Conservation (phyloP, 176 grass and related monocot genomes). For the Triticum urartu region DNA sequence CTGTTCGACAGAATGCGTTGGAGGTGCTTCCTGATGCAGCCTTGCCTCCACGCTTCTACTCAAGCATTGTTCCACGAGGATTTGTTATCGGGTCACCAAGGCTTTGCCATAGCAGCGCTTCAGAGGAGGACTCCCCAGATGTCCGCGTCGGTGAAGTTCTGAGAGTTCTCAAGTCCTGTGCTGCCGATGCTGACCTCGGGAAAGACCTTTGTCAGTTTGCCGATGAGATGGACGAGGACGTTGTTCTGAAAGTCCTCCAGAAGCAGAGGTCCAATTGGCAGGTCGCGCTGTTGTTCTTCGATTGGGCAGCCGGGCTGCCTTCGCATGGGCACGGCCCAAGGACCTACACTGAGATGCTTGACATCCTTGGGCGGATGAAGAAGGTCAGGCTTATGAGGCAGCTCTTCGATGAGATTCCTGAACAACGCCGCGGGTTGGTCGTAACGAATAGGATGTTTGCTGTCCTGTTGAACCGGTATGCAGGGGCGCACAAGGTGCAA, state of each 20-base stretch:
- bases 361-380: slow-evolving; percentile 83
- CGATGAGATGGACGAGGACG: slow-evolving; percentile 37
- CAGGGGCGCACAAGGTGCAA: slow-evolving; percentile 64
- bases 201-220: slow-evolving; percentile 32
- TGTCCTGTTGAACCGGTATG: slow-evolving; percentile 57
- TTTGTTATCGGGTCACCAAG: not conserved
- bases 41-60: not conserved
- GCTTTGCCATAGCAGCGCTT: not conserved
- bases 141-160: slow-evolving; percentile 3
- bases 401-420: slow-evolving; percentile 54
- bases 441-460: slow-evolving; percentile 67
- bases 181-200: not conserved
- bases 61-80: not conserved
- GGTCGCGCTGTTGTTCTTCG: slow-evolving; percentile 48
- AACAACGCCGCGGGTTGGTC: not conserved
- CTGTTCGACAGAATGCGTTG: slow-evolving; percentile 26
- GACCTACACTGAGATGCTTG: slow-evolving; percentile 55
- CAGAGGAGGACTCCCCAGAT: not conserved
- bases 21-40: not conserved
- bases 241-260: slow-evolving; percentile 48
- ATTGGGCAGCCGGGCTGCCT: slow-evolving; percentile 36
- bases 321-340: slow-evolving; percentile 41
- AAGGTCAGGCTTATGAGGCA: slow-evolving; percentile 57
- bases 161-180: slow-evolving; percentile 41
- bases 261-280: slow-evolving; percentile 70